phyloP scores from a whole-genome alignment of 495 filamentous ascomycete genomes.

The Lentithecium fluviatile region DNA sequence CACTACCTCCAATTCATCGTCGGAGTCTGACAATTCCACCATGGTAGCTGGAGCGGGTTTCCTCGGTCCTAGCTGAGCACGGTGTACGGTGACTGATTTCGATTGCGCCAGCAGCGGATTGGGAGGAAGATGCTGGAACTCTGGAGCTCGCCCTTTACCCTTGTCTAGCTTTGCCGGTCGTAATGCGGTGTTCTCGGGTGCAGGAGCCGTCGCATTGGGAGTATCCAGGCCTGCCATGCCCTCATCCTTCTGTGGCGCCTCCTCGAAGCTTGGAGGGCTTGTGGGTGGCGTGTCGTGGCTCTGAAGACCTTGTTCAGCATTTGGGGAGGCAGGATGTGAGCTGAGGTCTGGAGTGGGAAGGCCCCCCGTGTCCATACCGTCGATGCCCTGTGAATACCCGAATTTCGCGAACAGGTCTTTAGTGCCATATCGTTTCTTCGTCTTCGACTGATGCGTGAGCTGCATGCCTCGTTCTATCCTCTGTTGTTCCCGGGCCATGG shows the following conservation, averaged over 20 bases:
- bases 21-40: slow-evolving; percentile 53
- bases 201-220: not conserved
- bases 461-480: slow-evolving; percentile 87
- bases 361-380: slow-evolving; percentile 27
- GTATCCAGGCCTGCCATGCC: not conserved
- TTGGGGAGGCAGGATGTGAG: slow-evolving; percentile 41
- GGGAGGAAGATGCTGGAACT: slow-evolving; percentile 29
- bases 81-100: slow-evolving; percentile 35
- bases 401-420: slow-evolving; percentile 80
- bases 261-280: slow-evolving; percentile 32
- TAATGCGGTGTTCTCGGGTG: slow-evolving; percentile 13
- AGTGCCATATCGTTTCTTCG: slow-evolving; percentile 89
- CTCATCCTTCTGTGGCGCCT: not conserved
- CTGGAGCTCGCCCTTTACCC: slow-evolving; percentile 43
- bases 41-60: slow-evolving; percentile 9
- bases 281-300: slow-evolving; percentile 50
- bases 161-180: slow-evolving; percentile 48
- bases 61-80: not conserved
- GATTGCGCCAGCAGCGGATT: slow-evolving; percentile 39
- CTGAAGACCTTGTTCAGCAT: slow-evolving; percentile 46
- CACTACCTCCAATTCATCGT: slow-evolving; percentile 66
- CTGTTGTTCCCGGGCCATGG: slow-evolving; percentile 91
- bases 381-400: slow-evolving; percentile 58
- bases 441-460: slow-evolving; percentile 82
- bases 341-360: slow-evolving; percentile 22